These are phyloP conservation scores for Peniophora sp. DNA, from an alignment of 1,284 basidiomycete genomes.

Conservation along the genomic window DNA sequence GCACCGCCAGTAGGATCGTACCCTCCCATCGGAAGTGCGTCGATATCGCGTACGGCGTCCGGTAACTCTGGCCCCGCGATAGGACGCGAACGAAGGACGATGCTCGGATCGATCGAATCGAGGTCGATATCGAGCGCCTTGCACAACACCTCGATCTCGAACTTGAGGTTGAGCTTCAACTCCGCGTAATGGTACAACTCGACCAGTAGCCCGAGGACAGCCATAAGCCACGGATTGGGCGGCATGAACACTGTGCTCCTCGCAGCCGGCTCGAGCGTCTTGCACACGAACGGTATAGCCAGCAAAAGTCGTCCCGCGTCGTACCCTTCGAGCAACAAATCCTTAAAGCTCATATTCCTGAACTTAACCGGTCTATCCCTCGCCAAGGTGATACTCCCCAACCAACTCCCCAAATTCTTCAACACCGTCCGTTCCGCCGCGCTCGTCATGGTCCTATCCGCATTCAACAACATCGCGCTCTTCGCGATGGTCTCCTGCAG, in stretches of 20 bases:
- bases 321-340: conserved; percentile 91
- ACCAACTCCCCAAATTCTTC: conserved; percentile 95
- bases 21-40: conserved; percentile 60
- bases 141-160: conserved; percentile 98
- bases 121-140: conserved; percentile 88
- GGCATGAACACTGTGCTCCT: conserved; percentile 90
- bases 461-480: conserved; percentile 81
- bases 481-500: conserved; percentile 93
- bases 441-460: conserved; percentile 83
- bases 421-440: conserved; percentile 81
- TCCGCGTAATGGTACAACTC: conserved; percentile 98
- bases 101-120: conserved; percentile 80
- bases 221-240: conserved; percentile 99
- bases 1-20: conserved; percentile 45
- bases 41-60: conserved; percentile 66
- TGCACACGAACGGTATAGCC: conserved; percentile 98
- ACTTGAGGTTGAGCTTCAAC: conserved; percentile 95
- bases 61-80: conserved; percentile 50
- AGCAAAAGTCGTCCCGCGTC: conserved; percentile 89
- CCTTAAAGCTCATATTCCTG: conserved; percentile 94
- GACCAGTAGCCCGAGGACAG: conserved; percentile 83
- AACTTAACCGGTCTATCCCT: conserved; percentile 89
- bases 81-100: conserved; percentile 69
- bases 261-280: conserved; percentile 87
- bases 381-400: conserved; percentile 90